Percentiles rank a stretch among this genome's conserved stretches.
Evolutionary conservation across 1,139 yeast species (phyloP).

Genomic region (Schwanniomyces etchellsii): DNA sequence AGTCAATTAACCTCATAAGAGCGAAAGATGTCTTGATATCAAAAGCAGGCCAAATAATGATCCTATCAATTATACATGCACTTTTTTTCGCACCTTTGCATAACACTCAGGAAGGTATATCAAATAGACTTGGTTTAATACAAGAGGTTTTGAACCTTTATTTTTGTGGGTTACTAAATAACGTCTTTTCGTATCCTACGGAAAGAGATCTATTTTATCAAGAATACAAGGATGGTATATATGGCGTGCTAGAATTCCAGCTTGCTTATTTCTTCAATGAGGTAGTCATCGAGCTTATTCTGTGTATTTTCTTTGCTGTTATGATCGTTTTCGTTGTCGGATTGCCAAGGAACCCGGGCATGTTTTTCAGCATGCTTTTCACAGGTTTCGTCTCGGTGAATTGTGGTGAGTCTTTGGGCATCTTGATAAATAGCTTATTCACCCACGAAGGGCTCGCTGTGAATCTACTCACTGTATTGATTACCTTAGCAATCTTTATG

Average conservation of each 20-base stretch:
- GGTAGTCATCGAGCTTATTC: constrained; percentile 64
- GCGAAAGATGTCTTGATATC: constrained; percentile 61
- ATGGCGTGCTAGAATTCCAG: constrained; percentile 64
- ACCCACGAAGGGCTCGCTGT: constrained; percentile 76
- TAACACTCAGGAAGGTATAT: constrained; percentile 51
- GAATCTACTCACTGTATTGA: constrained; percentile 57
- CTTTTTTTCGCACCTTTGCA: constrained; percentile 68
- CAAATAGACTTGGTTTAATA: constrained; percentile 64
- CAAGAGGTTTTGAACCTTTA: constrained; percentile 72
- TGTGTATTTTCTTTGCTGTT: constrained; percentile 53
- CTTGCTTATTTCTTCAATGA: constrained; percentile 62
- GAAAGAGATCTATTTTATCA: constrained; percentile 75
- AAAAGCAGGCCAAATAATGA: constrained; percentile 60
- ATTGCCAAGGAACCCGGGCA: constrained; percentile 59
- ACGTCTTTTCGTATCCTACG: constrained; percentile 66
- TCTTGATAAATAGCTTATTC: constrained; percentile 68
- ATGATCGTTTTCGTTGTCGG: constrained; percentile 69
- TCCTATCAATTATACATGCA: constrained; percentile 61
- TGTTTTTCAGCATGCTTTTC: constrained; percentile 63
- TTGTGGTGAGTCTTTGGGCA: constrained; percentile 82
- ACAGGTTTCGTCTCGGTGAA: constrained; percentile 52
- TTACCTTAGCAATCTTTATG: constrained; percentile 72
- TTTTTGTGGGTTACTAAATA: constrained; percentile 75
- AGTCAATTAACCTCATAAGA: constrained; percentile 46
- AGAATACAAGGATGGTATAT: constrained; percentile 70